phyloP scores from a whole-genome alignment of 306 rosid species.

The Cucurbita pepo region DNA sequence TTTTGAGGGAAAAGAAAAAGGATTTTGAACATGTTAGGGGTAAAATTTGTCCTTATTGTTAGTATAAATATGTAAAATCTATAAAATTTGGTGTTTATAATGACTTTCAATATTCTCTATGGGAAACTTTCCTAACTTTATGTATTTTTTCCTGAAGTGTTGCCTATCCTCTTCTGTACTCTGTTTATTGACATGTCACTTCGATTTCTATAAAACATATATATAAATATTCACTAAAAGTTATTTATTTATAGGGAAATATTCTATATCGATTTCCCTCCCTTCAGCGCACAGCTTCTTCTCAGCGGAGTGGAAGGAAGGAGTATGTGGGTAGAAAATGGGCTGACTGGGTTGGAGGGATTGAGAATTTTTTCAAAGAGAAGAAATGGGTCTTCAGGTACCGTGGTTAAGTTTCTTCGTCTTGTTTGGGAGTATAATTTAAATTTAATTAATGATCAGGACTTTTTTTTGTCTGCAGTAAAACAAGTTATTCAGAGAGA shows the following conservation, averaged over 20 bases:
- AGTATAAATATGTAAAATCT: not conserved
- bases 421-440: slow-evolving; percentile 1
- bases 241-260: slow-evolving; percentile 71
- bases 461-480: slow-evolving; percentile 31
- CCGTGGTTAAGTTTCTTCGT: not conserved
- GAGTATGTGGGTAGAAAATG: slow-evolving; percentile 94
- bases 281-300: slow-evolving; percentile 78
- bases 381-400: slow-evolving; percentile 85
- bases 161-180: not conserved
- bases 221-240: slow-evolving; percentile 10
- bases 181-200: not conserved
- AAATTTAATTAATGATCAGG: slow-evolving; percentile 6
- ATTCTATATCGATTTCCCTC: slow-evolving; percentile 88
- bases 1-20: not conserved
- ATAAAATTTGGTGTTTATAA: not conserved
- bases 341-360: slow-evolving; percentile 80
- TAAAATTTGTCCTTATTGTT: not conserved
- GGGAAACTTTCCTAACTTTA: not conserved
- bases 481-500: slow-evolving; percentile 53
- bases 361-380: slow-evolving; percentile 70
- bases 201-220: not conserved
- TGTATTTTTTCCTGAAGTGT: not conserved
- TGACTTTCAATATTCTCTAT: not conserved
- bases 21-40: not conserved
- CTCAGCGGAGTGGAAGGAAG: slow-evolving; percentile 57